Base-by-base conservation (phyloP, 805 yeast species). In the Schizosaccharomyces lindneri region DNA sequence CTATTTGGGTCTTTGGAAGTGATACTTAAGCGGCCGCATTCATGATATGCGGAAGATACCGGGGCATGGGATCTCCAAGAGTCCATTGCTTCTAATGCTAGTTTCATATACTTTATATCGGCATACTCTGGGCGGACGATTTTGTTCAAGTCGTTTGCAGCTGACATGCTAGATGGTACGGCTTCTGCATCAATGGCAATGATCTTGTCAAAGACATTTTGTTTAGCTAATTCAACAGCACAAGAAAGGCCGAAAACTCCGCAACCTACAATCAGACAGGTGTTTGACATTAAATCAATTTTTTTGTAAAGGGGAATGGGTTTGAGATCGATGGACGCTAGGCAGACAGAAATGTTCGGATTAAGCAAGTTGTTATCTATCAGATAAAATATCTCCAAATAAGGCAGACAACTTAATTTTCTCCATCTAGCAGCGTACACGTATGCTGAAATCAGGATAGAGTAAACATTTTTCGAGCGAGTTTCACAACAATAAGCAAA, bases 161-260 rank as follows among this genome's bases (percentile, higher is more conserved):
- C 80, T 0, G 65, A 66, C 24, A 65, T 65, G 5, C 64, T 64
- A 24, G 64, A 65, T 17, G 68, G 68, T 4, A 67, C 67, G n/a
- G 43, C 29, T n/a, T 61, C 48, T 17, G 65, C 60, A 61, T 66
- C 68, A 55, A 64, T 59, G 7, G 65, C 59, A 15, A 64, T 61
- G 17, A 63, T 63, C 9, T 51, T 21, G n/a, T 41, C 61, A 48
- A 64, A 63, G n/a, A 63, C 64, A n/a, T 19, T 60, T 4, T 43
- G n/a, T 27, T 24, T 63, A 61, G 32, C 66, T 27, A 78, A 70
- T 55, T 76, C 73, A n/a, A 72, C 70, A 4, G 80, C 79, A 3
- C 75, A 71, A 29, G 81, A 76, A 19, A 79, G 69, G 1, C 83
- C 83, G 67, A 77, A 78, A 11, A 76, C 79, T 48, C 83, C 82